Base-by-base conservation (phyloP, 2,329 filamentous ascomycete species). In the Diaporthe sp. region DNA sequence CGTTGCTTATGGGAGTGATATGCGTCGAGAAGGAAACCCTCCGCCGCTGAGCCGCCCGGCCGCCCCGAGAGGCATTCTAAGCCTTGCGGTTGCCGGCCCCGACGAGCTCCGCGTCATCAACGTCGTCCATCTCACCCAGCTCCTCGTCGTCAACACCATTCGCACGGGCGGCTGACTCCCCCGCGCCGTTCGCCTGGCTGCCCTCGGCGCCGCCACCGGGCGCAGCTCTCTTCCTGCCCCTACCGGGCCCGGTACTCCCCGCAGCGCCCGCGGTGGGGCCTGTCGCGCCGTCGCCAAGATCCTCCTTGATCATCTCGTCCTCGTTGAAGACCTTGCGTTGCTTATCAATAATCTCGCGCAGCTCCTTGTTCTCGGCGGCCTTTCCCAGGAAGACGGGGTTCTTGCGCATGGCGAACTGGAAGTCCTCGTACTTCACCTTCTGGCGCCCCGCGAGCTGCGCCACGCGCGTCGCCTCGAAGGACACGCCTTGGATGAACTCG, bases 341-440 rank as follows among this genome's bases (percentile, higher is more conserved):
- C 80, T 93, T 91, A 82, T 97, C 97, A 76, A 98, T 92, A 81
- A 95, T 92, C 81, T 92, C 92, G 78, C 97, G 95, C 88, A 96
- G 96, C 83, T 94, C 93, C 78, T 98, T 90, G 80, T 97, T 91
- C 85, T 98, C 95, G 81, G 94, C 92, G 71, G 98, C 95, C 80
- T 96, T 92, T 65, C 97, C 97, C 56, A 98, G 87, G 82, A 97
- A 97, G 74, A 90, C 88, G 12, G 94, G 92, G 80, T 98, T 97
- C 77, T 94, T 91, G 42, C 97, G 91, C 78, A 98, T 91, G 51
- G 95, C 95, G 84, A 97, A 99, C 81, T 97, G 95, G 85, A 99
- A 98, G 84, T 99, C 97, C 80, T 98, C 96, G 80, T 97, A 94
- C 83, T 99, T 99, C 85, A 99, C 95, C 85, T 99, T 99, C 80